Evolutionary conservation across 805 yeast species (phyloP).

Genomic region (Babjeviella inositovora): DNA sequence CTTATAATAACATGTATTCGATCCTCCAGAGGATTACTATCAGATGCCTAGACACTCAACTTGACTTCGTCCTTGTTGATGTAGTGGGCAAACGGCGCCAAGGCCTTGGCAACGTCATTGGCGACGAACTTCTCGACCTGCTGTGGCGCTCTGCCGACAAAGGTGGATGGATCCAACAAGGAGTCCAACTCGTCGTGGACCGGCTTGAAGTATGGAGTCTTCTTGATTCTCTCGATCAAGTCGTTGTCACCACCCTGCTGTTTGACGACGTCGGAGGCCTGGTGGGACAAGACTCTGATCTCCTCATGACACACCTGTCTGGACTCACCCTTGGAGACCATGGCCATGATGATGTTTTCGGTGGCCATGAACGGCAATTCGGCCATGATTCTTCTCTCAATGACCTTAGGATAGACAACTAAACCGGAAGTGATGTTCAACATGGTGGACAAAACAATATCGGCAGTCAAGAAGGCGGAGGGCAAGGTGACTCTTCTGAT

Average conservation of each 20-base stretch:
- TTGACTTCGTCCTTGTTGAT: constrained; percentile 58
- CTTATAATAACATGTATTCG: too few relatives aligned
- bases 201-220: constrained; percentile 72
- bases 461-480: constrained; percentile 92
- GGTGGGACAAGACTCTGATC: constrained; percentile 91
- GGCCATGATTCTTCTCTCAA: constrained; percentile 85
- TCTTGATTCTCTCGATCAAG: constrained; percentile 73
- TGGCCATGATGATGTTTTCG: constrained; percentile 97
- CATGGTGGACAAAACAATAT: constrained; percentile 78
- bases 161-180: constrained; percentile 81
- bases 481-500: constrained; percentile 95
- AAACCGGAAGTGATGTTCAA: constrained; percentile 87
- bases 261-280: constrained; percentile 94
- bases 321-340: constrained; percentile 95
- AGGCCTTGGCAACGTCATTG: constrained; percentile 71
- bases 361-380: constrained; percentile 99
- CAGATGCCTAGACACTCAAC: constrained; percentile 61
- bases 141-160: constrained; percentile 97
- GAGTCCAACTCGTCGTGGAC: constrained; percentile 71
- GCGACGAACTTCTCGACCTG: constrained; percentile 90
- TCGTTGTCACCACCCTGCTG: constrained; percentile 98
- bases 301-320: constrained; percentile 98
- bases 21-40: too few relatives aligned
- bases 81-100: constrained; percentile 43
- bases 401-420: constrained; percentile 97